phyloP scores from a whole-genome alignment of 495 filamentous ascomycete genomes.

The Tuber magnatum region DNA sequence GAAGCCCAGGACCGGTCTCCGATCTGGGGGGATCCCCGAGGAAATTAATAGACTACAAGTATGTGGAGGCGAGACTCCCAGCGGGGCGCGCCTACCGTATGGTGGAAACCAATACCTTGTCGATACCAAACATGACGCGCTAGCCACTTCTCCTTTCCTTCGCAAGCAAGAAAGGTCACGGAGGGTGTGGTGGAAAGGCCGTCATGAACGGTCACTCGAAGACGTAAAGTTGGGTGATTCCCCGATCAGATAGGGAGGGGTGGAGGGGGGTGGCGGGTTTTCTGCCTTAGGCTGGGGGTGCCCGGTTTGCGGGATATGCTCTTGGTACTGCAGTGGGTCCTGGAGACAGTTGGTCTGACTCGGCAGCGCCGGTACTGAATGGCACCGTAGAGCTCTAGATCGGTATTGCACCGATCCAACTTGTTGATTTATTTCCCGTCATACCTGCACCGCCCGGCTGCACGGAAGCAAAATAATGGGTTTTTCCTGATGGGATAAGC shows the following conservation, averaged over 20 bases:
- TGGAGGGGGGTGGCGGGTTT: neutral
- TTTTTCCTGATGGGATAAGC: neutral
- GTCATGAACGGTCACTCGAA: neutral
- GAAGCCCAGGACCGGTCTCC: neutral
- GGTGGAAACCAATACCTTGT: neutral
- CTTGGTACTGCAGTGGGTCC: neutral
- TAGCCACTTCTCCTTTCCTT: neutral
- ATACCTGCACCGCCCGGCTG: neutral
- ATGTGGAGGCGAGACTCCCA: neutral
- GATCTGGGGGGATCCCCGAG: neutral
- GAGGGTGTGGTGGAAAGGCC: neutral
- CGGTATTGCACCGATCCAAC: neutral
- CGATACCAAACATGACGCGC: neutral
- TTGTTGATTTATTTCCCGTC: neutral
- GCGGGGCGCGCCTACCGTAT: neutral
- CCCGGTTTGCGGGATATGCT: neutral
- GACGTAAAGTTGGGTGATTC: neutral
- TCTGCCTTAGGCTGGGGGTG: neutral
- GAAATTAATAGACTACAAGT: neutral
- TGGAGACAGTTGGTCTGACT: neutral
- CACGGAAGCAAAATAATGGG: neutral
- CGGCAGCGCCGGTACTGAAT: neutral
- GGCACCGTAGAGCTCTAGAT: neutral
- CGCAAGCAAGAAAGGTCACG: neutral
- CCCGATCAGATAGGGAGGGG: neutral